Evolutionary conservation across 208 protist genomes (phyloP).

Genomic region (Leptomonas pyrrhocoris): DNA sequence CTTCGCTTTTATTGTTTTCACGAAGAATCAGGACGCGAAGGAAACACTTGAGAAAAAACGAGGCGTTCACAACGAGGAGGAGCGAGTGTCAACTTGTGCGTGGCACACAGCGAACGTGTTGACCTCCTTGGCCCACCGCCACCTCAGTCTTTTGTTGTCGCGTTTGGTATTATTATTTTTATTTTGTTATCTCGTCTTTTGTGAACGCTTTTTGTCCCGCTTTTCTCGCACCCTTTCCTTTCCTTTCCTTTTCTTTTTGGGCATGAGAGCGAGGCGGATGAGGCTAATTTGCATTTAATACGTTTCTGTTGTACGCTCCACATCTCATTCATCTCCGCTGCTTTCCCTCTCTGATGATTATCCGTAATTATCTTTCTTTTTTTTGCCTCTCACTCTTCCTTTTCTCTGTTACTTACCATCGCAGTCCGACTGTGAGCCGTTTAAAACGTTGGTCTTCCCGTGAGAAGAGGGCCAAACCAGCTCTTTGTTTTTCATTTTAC

Average conservation of each 20-base stretch:
- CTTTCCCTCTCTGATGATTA: background rate
- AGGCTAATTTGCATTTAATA: no score
- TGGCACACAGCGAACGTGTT: background rate
- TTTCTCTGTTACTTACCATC: background rate
- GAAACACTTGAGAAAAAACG: background rate
- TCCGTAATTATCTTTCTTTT: background rate
- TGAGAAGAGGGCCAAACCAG: no score
- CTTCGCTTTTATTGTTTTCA: no score
- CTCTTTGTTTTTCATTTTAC: constrained; percentile 11
- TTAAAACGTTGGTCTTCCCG: background rate
- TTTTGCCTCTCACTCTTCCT: background rate
- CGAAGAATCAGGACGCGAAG: no score
- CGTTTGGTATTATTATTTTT: background rate
- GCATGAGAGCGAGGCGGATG: no score
- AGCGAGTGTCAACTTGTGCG: background rate
- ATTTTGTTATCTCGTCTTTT: background rate
- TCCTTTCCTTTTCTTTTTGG: no score
- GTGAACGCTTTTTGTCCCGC: background rate
- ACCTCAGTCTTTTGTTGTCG: no score
- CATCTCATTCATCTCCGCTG: background rate
- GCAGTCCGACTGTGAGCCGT: background rate
- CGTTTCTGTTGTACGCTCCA: background rate
- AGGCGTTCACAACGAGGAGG: no score
- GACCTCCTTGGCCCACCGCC: background rate
- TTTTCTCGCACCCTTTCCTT: background rate